Base-by-base conservation (phyloP, 2,329 filamentous ascomycete genomes). In the Neoscytalidium dimidiatum region DNA sequence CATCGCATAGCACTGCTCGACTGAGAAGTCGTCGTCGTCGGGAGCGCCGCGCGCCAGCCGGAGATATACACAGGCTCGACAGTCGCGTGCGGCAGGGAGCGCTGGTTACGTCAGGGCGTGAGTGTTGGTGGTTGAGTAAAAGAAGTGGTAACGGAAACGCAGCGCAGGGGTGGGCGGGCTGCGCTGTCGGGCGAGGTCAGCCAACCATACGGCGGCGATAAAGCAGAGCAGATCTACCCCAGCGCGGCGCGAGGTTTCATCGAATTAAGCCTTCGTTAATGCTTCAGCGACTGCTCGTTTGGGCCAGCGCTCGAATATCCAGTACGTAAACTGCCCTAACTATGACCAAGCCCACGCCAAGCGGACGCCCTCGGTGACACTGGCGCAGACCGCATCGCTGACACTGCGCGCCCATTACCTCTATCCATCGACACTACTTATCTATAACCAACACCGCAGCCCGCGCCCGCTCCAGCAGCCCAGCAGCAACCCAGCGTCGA, bases 321-420 rank as follows among this genome's bases (percentile, higher is more conserved):
- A 57, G 62, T 64, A 64, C 62, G 62, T 64, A 64, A 62, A 62
- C 58, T 62, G 43, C 58, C 58, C 58, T 62, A 62, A 64, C 62
- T 46, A 48, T 57, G 62, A 58, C 62, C 51, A 64, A 64, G 62
- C 51, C 62, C 62, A 64, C 52, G 62, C 52, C 62, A 64, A 64
- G 52, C 58, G 58, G 26, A 51, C 58, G 41, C 62, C 41, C 26
- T 38, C 62, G 51, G 31, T 64, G 29, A 46, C 48, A 57, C 62
- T 48, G 56, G 41, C 41, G 56, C 51, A 56, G 26, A 56, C 38
- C 51, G 33, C 49, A 57, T 46, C 51, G 43, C 62, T 64, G 46
- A 51, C 58, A 29, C 58, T 38, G 58, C 61, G 28, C 35, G 35
- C 26, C 53, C 61, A 63, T 51, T 41, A 52, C 48, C 49, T 43